phyloP scores from a whole-genome alignment of 306 rosid species.

The Comarum palustre region DNA sequence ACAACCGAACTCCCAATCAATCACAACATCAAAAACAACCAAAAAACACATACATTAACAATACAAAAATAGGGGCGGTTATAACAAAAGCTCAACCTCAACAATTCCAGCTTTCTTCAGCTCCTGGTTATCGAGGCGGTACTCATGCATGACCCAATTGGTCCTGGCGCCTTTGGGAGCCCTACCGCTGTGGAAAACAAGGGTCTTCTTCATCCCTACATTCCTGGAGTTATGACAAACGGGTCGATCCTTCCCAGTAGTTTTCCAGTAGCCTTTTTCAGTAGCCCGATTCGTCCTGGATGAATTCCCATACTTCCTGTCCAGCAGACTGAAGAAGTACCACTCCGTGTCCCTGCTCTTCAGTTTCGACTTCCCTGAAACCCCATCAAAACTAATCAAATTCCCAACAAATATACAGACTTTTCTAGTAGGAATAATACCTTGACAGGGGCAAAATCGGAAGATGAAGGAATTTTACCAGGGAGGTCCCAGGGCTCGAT shows the following conservation, averaged over 20 bases:
- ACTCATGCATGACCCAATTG: conserved; percentile 99
- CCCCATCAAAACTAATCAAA: not conserved
- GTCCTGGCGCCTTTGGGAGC: conserved; percentile 71
- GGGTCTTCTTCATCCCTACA: conserved; percentile 91
- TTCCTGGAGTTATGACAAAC: conserved; percentile 30
- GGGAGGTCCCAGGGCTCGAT: conserved; percentile 96
- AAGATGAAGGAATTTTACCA: conserved; percentile 26
- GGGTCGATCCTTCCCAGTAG: conserved; percentile 83
- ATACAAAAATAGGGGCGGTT: not conserved
- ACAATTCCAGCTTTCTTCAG: conserved; percentile 48
- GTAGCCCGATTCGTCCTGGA: conserved; percentile 89
- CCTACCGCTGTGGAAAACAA: conserved; percentile 75
- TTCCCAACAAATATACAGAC: not conserved
- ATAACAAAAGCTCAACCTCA: conserved; percentile 37
- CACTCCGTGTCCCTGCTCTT: conserved; percentile 78
- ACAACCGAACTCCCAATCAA: conserved; percentile 15
- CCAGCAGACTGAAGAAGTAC: conserved; percentile 82
- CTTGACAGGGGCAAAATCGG: not conserved
- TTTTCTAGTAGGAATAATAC: not conserved
- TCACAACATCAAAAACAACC: conserved; percentile 14
- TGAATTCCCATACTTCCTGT: conserved; percentile 76
- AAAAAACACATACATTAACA: not conserved
- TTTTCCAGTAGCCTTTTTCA: conserved; percentile 86
- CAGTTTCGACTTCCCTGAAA: conserved; percentile 62
- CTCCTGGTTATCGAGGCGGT: conserved; percentile 51